Evolutionary conservation across 441 rosid species (phyloP).

Genomic region (Erodium moschatum): DNA sequence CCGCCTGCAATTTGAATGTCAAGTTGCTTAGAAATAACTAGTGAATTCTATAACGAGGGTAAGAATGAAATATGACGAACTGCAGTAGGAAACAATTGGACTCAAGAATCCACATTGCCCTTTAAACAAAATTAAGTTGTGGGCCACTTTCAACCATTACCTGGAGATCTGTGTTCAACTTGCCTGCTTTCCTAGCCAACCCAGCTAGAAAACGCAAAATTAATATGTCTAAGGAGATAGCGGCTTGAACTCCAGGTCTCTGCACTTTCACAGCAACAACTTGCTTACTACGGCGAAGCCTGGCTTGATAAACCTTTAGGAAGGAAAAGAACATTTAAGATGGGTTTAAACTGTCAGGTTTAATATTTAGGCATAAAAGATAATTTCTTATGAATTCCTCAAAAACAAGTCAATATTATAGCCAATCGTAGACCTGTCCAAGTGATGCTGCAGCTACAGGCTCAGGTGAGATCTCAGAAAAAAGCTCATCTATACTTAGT

Average conservation of each 20-base stretch:
- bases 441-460: constrained; percentile 91
- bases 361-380: neutral
- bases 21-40: constrained; percentile 20
- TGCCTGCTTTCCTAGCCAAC: constrained; percentile 53
- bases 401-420: neutral
- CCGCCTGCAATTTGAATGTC: constrained; percentile 52
- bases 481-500: constrained; percentile 50
- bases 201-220: constrained; percentile 71
- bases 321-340: constrained; percentile 1
- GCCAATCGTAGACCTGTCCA: constrained; percentile 52
- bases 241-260: constrained; percentile 92
- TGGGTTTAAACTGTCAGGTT: constrained; percentile 2
- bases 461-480: constrained; percentile 84
- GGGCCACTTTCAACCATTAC: constrained; percentile 25
- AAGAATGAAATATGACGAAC: neutral
- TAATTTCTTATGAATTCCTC: neutral
- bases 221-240: constrained; percentile 74
- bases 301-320: constrained; percentile 72
- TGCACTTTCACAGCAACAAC: constrained; percentile 91
- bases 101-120: neutral
- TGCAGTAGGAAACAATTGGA: neutral
- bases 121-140: neutral
- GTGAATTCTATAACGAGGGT: constrained; percentile 9
- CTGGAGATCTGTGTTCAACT: constrained; percentile 76
- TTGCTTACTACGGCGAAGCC: constrained; percentile 49